A percentile compares a stretch with the other conserved stretches of the same genome.
phyloP scores from a whole-genome alignment of 352 stramenopile species.

The Thraustochytrium striatum region DNA sequence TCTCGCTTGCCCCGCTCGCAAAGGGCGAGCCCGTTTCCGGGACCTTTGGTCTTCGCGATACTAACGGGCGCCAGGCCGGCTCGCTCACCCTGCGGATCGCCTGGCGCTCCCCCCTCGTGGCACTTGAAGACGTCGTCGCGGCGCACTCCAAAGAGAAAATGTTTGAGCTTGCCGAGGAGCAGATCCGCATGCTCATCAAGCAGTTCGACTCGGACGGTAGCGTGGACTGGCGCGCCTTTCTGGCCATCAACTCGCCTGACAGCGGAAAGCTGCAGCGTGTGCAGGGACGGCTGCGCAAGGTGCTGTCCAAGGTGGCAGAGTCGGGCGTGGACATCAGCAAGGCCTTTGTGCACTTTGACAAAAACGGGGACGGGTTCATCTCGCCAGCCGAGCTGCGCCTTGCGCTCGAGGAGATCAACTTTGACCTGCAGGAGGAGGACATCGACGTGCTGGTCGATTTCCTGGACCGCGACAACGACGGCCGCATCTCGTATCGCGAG shows the following conservation, averaged over 20 bases:
- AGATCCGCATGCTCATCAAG: constrained; percentile 65
- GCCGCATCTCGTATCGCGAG: constrained; percentile 43
- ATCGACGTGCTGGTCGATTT: neutral
- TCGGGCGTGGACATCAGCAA: neutral
- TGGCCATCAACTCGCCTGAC: constrained; percentile 53
- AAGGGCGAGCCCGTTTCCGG: constrained; percentile 63
- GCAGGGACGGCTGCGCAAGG: neutral
- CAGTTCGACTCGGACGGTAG: constrained; percentile 62
- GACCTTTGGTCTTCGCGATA: constrained; percentile 68
- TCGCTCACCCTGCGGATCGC: constrained; percentile 68
- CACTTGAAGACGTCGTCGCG: constrained; percentile 61
- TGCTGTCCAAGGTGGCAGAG: neutral
- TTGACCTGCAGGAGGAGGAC: neutral
- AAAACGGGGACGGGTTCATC: constrained; percentile 43
- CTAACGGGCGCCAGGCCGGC: constrained; percentile 61
- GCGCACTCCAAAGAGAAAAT: too few species aligned
- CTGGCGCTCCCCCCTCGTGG: constrained; percentile 70
- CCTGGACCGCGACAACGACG: constrained; percentile 34
- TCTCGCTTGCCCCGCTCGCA: constrained; percentile 67
- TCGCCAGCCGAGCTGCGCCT: constrained; percentile 9
- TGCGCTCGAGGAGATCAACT: constrained; percentile 13
- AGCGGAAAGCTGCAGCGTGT: constrained; percentile 5
- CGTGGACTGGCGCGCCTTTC: constrained; percentile 69
- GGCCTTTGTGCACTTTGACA: constrained; percentile 44
- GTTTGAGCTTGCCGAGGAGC: constrained; percentile 70